Base-by-base conservation (phyloP, 2,329 filamentous ascomycete genomes). In the Cladophialophora yegresii region DNA sequence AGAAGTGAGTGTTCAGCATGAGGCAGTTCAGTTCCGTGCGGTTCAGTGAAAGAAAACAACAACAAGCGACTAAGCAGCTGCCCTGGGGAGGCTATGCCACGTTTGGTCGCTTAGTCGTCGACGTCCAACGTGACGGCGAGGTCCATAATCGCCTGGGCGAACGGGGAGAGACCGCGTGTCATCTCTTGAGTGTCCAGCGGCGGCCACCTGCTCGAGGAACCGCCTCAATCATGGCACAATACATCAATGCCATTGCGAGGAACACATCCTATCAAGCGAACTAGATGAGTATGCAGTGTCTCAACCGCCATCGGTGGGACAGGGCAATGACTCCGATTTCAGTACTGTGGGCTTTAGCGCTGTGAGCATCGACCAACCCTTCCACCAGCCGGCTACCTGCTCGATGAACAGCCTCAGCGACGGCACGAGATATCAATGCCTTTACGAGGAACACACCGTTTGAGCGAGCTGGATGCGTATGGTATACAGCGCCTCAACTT, bases 81-180 rank as follows among this genome's bases (percentile, higher is more conserved):
- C 20, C 8, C 20, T 43, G 36, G 6, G 3, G 16, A 50, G 13
- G 22, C 20, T 26, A 50, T 50, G 13, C 47, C 47, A 50, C 47
- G 47, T 50, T 26, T 13, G 47, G 47, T 8, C 47, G 47, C 47
- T 50, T 50, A 50, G 47, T 50, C 47, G 47, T 50, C 22, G 22
- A 50, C 23, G 16, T 1, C 13, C 36, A 26, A 7, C 22, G 47
- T 22, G 47, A 16, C 47, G 9, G 13, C 10, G 47, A 50, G 47
- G 47, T 50, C 7, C 13, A 8, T 28, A 13, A 26, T 12, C 23
- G 47, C 22, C 23, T 16, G 22, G 13, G 13, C 3, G 13, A 6
- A 6, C 6, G 13, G 36, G 6, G 8, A 20, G 36, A n/a, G 36
- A 5, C 36, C n/a, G 6, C 16, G 13, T n/a, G n/a, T 7, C 36